A percentile compares a stretch with the other conserved stretches of the same genome.
Evolutionary conservation across 192 early-diverging fungal genomes (phyloP).

Genomic region (Coemansia sp.): DNA sequence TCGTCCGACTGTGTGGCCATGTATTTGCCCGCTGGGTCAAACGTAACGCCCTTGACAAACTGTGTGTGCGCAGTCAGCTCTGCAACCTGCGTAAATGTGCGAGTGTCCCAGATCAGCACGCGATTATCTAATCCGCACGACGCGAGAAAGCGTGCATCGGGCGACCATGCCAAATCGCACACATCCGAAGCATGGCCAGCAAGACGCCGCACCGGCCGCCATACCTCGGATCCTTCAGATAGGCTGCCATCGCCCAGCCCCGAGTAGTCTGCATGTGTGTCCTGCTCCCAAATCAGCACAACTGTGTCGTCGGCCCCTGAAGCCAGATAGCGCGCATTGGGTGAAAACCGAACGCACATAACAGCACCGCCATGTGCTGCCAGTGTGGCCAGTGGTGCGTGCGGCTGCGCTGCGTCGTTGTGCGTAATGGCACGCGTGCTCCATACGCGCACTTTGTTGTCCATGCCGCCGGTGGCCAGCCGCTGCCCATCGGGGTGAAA

Average conservation of each 20-base stretch:
- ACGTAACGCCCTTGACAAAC: conserved; percentile 96
- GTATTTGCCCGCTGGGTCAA: conserved; percentile 93
- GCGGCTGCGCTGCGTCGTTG: conserved; percentile 27
- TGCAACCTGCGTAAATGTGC: conserved; percentile 69
- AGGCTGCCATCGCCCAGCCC: conserved; percentile 13
- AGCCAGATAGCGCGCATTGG: conserved; percentile 69
- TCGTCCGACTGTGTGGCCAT: conserved; percentile 94
- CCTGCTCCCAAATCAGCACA: conserved; percentile 88
- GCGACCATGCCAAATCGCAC: conserved; percentile 89
- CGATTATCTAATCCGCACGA: conserved; percentile 85
- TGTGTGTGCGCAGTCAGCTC: conserved; percentile 71
- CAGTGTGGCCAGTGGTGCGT: conserved; percentile 72
- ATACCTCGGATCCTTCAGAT: conserved; percentile 56
- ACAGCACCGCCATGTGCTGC: conserved; percentile 60
- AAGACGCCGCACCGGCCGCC: conserved; percentile 71
- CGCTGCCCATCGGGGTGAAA: conserved; percentile 79
- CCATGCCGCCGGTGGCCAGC: conserved; percentile 86
- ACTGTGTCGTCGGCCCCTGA: conserved; percentile 89
- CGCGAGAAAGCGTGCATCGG: conserved; percentile 79
- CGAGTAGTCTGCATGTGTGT: conserved; percentile 46
- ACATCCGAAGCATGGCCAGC: conserved; percentile 91
- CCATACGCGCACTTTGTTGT: conserved; percentile 91
- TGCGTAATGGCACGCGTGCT: conserved; percentile 65
- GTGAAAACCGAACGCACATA: conserved; percentile 82
- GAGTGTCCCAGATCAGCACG: conserved; percentile 84